A percentile compares a stretch with the other conserved stretches of the same genome.
Evolutionary conservation across 495 filamentous ascomycete species (phyloP).

Genomic region (Penicillium bialowiezense): DNA sequence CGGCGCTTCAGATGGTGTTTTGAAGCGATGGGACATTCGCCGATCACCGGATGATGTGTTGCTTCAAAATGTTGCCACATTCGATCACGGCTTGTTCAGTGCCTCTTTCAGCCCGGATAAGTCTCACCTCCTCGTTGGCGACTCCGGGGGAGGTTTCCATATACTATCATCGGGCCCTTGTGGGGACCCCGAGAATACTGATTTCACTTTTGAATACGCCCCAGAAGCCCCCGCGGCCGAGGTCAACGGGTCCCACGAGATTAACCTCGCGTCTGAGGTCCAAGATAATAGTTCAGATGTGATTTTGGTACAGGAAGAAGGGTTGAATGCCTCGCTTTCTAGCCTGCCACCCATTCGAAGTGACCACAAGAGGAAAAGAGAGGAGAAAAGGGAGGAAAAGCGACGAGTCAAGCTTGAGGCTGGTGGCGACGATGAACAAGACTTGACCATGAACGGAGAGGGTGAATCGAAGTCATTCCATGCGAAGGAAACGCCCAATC

Average conservation of each 20-base stretch:
- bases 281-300: too few species aligned
- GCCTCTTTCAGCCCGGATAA: constrained; percentile 74
- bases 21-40: constrained; percentile 83
- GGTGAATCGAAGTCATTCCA: constrained; percentile 23
- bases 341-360: constrained; percentile 23
- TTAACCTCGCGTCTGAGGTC: too few species aligned
- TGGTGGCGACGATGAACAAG: too few species aligned
- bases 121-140: constrained; percentile 69
- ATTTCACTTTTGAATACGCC: constrained; percentile 24
- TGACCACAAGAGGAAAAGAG: not conserved
- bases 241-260: too few species aligned
- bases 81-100: constrained; percentile 50
- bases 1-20: constrained; percentile 82
- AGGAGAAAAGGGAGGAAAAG: not conserved
- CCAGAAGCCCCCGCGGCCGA: not conserved
- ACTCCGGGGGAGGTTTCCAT: constrained; percentile 70
- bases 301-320: too few species aligned
- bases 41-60: constrained; percentile 57
- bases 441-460: too few species aligned
- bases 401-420: too few species aligned
- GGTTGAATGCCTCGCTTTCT: too few species aligned
- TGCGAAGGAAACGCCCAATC: too few species aligned
- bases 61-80: constrained; percentile 54
- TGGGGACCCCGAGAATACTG: constrained; percentile 12
- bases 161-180: constrained; percentile 52